A percentile compares a stretch with the other conserved stretches of the same genome.
These are phyloP conservation scores for Cordyceps fumosorosea DNA, from an alignment of 2,329 filamentous ascomycete genomes.

Conservation along the genomic window DNA sequence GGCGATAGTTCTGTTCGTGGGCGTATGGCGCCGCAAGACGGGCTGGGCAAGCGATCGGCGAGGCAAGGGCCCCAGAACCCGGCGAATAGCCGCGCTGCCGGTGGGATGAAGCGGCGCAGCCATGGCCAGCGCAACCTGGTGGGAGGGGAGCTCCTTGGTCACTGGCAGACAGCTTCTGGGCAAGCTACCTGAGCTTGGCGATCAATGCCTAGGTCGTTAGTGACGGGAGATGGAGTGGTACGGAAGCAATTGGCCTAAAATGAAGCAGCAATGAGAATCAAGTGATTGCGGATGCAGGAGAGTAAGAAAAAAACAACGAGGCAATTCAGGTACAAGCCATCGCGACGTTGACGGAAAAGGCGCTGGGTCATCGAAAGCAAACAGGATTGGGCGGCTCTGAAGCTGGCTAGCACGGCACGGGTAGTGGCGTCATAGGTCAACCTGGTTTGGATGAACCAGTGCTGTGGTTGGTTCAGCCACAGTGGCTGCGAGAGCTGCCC, in stretches of 20 bases:
- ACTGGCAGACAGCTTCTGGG: neutral
- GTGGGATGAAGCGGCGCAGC: conserved; percentile 7
- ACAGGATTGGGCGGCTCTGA: neutral
- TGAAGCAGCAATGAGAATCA: neutral
- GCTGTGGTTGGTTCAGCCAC: neutral
- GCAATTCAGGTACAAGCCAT: neutral
- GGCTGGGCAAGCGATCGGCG: conserved; percentile 47
- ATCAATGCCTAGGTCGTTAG: neutral
- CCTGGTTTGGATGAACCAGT: neutral
- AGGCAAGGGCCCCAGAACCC: conserved; percentile 21
- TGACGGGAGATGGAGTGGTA: neutral
- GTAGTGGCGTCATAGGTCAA: conserved; percentile 12
- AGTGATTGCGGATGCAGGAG: neutral
- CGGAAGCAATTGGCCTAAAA: neutral
- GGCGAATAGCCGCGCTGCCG: neutral
- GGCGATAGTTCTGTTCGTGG: neutral
- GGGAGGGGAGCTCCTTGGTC: neutral
- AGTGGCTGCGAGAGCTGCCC: neutral
- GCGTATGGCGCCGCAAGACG: conserved; percentile 42
- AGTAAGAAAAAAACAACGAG: neutral
- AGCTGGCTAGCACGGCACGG: conserved; percentile 9
- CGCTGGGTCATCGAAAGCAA: neutral
- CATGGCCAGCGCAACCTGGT: neutral
- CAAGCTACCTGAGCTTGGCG: neutral
- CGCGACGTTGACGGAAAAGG: neutral